A percentile compares a stretch with the other conserved stretches of the same genome.
These are phyloP conservation scores for Aspergillus tamarii DNA, from an alignment of 2,329 filamentous ascomycete species.

Conservation along the genomic window DNA sequence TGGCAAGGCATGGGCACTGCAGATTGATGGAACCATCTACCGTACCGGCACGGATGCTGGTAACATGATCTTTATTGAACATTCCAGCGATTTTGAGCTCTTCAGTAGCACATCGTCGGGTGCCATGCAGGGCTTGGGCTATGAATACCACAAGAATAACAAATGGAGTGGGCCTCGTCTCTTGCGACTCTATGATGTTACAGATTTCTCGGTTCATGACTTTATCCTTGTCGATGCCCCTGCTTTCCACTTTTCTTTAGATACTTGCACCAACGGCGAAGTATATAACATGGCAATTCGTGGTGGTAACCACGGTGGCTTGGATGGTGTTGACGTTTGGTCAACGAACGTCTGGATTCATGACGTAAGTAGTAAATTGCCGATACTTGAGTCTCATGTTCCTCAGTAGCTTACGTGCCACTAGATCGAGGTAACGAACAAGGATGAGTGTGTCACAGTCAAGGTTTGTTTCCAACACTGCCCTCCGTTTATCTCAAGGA, in stretches of 20 bases:
- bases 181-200: conserved; percentile 50
- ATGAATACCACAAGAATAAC: conserved; percentile 50
- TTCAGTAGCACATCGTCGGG: conserved; percentile 57
- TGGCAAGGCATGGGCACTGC: conserved; percentile 54
- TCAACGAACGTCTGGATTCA: conserved; percentile 61
- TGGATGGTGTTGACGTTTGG: conserved; percentile 62
- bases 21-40: conserved; percentile 58
- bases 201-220: conserved; percentile 55
- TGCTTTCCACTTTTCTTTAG: conserved; percentile 55
- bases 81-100: conserved; percentile 56
- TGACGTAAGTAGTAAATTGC: conserved; percentile 42
- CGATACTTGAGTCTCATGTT: neutral
- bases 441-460: conserved; percentile 64
- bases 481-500: neutral
- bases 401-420: neutral
- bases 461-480: conserved; percentile 39
- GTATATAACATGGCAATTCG: conserved; percentile 61
- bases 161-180: conserved; percentile 48
- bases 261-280: conserved; percentile 57
- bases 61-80: conserved; percentile 58
- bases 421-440: conserved; percentile 62
- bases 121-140: conserved; percentile 58
- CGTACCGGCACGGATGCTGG: conserved; percentile 54
- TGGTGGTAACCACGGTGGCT: conserved; percentile 54
- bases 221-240: conserved; percentile 54